Conservation (phyloP, 139 green algal genomes). For the Monoraphidium neglectum region DNA sequence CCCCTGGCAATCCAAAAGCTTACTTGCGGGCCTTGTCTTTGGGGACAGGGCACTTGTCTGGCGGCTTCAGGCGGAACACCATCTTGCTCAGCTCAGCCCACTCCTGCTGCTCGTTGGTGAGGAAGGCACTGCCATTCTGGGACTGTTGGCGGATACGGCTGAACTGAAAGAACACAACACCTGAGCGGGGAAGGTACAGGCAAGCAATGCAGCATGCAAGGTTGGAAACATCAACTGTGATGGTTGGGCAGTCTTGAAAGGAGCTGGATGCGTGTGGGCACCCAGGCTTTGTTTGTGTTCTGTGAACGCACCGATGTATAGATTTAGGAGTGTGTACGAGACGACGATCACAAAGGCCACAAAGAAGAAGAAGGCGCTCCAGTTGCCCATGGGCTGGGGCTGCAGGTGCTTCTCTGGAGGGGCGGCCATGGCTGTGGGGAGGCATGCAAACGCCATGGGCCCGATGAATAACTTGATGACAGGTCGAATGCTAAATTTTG, state of each 20-base stretch:
- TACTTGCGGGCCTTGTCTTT: slow-evolving; percentile 14
- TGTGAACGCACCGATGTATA: slow-evolving; percentile 63
- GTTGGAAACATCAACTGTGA: not conserved
- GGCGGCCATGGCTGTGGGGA: slow-evolving; percentile 61
- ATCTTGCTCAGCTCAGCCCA: slow-evolving; percentile 76
- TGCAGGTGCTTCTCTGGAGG: slow-evolving; percentile 51
- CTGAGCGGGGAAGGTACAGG: not conserved
- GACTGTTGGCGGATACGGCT: slow-evolving; percentile 67
- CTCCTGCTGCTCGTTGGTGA: slow-evolving; percentile 72
- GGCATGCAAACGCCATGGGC: no score
- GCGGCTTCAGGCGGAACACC: slow-evolving; percentile 69
- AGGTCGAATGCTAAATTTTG: no score
- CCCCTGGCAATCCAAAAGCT: not conserved
- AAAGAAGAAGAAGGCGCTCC: slow-evolving; percentile 73
- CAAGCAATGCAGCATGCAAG: not conserved
- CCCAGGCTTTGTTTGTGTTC: no score
- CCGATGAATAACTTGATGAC: no score
- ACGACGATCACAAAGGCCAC: slow-evolving; percentile 76
- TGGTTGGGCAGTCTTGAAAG: not conserved
- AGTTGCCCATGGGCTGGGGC: slow-evolving; percentile 61
- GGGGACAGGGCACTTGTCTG: slow-evolving; percentile 54
- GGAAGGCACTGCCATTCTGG: slow-evolving; percentile 70
- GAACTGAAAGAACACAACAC: slow-evolving; percentile 89
- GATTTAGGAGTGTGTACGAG: slow-evolving; percentile 83
- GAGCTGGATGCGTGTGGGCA: not conserved